Conservation (phyloP, 495 filamentous ascomycete genomes). For the Tricharina praecox region DNA sequence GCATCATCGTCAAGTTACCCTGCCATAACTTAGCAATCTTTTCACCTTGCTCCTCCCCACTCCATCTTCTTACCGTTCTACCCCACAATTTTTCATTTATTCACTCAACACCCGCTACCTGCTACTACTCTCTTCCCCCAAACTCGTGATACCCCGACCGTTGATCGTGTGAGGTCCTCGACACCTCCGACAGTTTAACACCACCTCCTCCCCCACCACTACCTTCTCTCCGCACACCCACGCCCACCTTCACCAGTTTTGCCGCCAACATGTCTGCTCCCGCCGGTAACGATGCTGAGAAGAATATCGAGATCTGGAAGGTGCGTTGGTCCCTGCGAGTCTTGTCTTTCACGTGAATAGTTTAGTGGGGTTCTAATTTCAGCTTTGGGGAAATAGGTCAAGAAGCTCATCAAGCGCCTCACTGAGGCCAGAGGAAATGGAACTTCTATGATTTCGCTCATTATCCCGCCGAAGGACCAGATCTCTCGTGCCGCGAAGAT, state of each 20-base stretch:
- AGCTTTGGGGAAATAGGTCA: constrained; percentile 43
- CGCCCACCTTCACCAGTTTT: constrained; percentile 21
- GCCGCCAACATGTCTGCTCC: constrained; percentile 67
- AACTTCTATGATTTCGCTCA: constrained; percentile 96
- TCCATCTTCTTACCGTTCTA: constrained; percentile 12
- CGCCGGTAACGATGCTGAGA: constrained; percentile 84
- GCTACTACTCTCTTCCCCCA: too few relatives aligned
- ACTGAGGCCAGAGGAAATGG: constrained; percentile 88
- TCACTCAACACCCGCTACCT: constrained; percentile 3
- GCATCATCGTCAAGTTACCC: too few relatives aligned
- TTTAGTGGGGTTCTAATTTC: not conserved
- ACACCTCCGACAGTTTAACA: not conserved
- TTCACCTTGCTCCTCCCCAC: constrained; percentile 10
- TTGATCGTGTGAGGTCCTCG: not conserved
- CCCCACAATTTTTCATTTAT: too few relatives aligned
- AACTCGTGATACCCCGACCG: constrained; percentile 4
- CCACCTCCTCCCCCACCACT: not conserved
- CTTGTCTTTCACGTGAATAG: not conserved
- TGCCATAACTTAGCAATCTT: too few relatives aligned
- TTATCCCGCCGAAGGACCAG: constrained; percentile 97
- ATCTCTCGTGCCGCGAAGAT: constrained; percentile 92
- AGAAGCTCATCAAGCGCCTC: constrained; percentile 93
- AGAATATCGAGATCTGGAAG: constrained; percentile 79
- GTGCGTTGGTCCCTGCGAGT: constrained; percentile 19
- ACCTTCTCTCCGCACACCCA: not conserved